Evolutionary conservation across 2,329 filamentous ascomycete species (phyloP).

Genomic region (Fusarium sp.): DNA sequence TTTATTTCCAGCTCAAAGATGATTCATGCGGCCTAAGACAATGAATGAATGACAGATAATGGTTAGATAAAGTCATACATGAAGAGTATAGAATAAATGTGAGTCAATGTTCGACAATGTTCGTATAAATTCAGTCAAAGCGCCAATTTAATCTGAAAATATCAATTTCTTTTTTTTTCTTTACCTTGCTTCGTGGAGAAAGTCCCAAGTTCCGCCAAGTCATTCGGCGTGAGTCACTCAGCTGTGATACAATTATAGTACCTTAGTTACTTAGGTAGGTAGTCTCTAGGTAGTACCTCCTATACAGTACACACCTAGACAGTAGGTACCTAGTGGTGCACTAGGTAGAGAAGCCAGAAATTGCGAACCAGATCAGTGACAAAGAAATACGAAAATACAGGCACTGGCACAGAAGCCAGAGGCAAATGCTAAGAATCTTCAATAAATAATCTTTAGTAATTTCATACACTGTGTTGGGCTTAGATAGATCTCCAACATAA

Average conservation of each 20-base stretch:
- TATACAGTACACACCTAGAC: no score
- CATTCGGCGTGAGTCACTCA: constrained; percentile 46
- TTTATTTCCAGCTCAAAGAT: not conserved
- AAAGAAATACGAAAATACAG: not conserved
- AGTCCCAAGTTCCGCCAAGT: constrained; percentile 17
- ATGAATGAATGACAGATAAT: no score
- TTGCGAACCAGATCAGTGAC: constrained; percentile 5
- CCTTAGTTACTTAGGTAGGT: no score
- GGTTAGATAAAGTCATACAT: no score
- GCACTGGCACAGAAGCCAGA: not conserved
- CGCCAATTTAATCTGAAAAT: not conserved
- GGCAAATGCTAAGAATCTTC: not conserved
- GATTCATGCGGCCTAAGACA: not conserved
- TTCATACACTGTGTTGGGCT: not conserved
- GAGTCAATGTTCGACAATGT: constrained; percentile 13
- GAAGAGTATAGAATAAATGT: not conserved
- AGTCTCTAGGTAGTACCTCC: no score
- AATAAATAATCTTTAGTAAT: no score
- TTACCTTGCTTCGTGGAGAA: not conserved
- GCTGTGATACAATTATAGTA: constrained; percentile 1
- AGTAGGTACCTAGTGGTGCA: not conserved
- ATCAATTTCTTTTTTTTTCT: not conserved
- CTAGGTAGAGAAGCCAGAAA: constrained; percentile 9
- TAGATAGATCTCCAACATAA: not conserved
- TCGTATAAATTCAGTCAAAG: constrained; percentile 16